Base-by-base conservation (phyloP, 1,139 yeast genomes). In the Sugiyamaella xylanicola region DNA sequence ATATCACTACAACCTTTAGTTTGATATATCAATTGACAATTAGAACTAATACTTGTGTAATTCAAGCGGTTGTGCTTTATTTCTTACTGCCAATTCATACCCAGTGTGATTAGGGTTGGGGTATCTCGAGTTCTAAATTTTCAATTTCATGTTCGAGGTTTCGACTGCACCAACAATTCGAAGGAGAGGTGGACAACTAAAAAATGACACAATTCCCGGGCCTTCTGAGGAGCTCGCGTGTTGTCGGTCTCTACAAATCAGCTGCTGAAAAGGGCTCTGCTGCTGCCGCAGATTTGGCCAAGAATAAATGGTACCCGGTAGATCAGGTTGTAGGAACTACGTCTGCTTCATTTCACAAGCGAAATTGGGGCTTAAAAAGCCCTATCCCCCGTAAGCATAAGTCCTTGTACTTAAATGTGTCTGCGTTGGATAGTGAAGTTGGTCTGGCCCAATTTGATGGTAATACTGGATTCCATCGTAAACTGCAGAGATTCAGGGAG, bases 351-450 rank as follows among this genome's bases (percentile, higher is more conserved):
- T 70, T 77, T 49, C 70, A 77, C 54, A 77, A 85, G 62, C 79
- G 81, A 58, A 85, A 85, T 69, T 85, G 83, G 81, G 90, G 90
- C 61, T 69, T 85, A 56, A 85, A 85, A 65, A 72, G 80, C 59
- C 75, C 83, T 51, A 70, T 85, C 39, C 88, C 89, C 2, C 68
- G 72, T 13, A 78, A 77, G 57, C 68, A 77, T 50, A 74, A 75
- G 59, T 71, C 83, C 1, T 74, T 79, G 54, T 78, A 77, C 62
- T 68, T 84, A 56, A 76, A 80, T 11, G 74, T 79, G 48, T 75
- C 79, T 52, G 79, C 80, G 44, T 64, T 83, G 43, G 88, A 84
- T 63, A 78, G 79, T 52, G 71, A 75, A 56, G 81, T 79, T 56
- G 77, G 82, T 42, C 67, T 82, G 55, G 80, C 85, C 8, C 77